phyloP scores from a whole-genome alignment of 2,329 filamentous ascomycete species.

The Cyclaneusma minus region DNA sequence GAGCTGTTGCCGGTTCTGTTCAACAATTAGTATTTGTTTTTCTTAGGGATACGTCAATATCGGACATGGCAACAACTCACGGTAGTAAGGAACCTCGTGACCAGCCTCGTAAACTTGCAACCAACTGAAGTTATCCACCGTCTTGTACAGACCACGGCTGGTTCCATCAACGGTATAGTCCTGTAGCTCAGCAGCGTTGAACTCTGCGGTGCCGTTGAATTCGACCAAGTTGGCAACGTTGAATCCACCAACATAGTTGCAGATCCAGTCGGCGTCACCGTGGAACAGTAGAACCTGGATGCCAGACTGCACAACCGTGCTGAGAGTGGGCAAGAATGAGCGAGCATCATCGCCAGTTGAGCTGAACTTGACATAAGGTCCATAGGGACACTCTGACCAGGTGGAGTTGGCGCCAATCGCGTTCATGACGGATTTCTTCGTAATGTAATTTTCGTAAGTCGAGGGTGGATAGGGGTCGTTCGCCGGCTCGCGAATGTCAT shows the following conservation, averaged over 20 bases:
- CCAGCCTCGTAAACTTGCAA: conserved; percentile 30
- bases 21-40: conserved; percentile 6
- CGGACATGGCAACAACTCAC: conserved; percentile 12
- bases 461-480: conserved; percentile 13
- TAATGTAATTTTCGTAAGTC: conserved; percentile 26
- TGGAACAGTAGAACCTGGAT: conserved; percentile 36
- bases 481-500: conserved; percentile 15
- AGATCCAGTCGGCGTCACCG: conserved; percentile 41
- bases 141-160: conserved; percentile 33
- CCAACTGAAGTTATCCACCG: conserved; percentile 30
- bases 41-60: conserved; percentile 17
- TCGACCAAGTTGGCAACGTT: conserved; percentile 28
- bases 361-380: conserved; percentile 21
- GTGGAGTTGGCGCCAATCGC: conserved; percentile 28
- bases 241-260: conserved; percentile 39
- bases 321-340: conserved; percentile 27
- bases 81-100: conserved; percentile 22
- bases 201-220: conserved; percentile 24
- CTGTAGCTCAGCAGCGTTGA: conserved; percentile 20
- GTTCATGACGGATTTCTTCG: conserved; percentile 19
- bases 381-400: conserved; percentile 25
- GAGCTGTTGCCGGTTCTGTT: conserved; percentile 24
- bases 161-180: conserved; percentile 32
- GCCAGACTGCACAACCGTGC: conserved; percentile 28
- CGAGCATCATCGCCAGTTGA: conserved; percentile 26